phyloP scores from a whole-genome alignment of 2,329 filamentous ascomycete species.

The Kalmusia sp. region DNA sequence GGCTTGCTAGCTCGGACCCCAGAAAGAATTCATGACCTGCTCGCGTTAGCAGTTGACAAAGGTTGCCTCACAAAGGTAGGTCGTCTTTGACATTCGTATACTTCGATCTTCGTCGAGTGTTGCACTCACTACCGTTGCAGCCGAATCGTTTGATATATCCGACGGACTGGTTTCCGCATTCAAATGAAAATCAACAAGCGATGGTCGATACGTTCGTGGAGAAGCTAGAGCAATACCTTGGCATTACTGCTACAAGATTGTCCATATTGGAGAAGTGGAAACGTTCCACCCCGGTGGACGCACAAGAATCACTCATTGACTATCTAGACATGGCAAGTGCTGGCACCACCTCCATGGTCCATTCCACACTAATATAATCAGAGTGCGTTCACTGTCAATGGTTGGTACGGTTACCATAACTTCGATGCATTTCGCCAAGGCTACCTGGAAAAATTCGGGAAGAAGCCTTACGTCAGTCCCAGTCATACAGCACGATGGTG shows the following conservation, averaged over 20 bases:
- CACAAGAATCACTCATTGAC: neutral
- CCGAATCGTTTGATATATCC: neutral
- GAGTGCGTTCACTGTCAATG: neutral
- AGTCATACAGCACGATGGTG: neutral
- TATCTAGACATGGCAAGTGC: neutral
- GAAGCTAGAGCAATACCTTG: neutral
- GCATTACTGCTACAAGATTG: neutral
- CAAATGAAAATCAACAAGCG: neutral
- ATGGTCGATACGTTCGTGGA: neutral
- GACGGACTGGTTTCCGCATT: neutral
- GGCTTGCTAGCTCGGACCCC: neutral
- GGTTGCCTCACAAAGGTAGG: neutral
- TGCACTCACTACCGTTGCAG: neutral
- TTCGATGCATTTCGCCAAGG: conserved; percentile 6
- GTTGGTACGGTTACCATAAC: neutral
- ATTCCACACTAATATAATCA: neutral
- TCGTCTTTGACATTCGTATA: neutral
- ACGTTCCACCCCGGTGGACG: neutral
- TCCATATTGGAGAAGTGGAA: neutral
- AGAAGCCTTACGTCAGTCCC: conserved; percentile 2
- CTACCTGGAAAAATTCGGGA: conserved; percentile 11
- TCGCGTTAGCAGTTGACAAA: neutral
- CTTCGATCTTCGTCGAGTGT: neutral
- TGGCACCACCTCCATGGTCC: neutral
- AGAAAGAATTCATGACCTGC: neutral